Conservation (phyloP, 305 asterid species). For the Rubia peregrina region DNA sequence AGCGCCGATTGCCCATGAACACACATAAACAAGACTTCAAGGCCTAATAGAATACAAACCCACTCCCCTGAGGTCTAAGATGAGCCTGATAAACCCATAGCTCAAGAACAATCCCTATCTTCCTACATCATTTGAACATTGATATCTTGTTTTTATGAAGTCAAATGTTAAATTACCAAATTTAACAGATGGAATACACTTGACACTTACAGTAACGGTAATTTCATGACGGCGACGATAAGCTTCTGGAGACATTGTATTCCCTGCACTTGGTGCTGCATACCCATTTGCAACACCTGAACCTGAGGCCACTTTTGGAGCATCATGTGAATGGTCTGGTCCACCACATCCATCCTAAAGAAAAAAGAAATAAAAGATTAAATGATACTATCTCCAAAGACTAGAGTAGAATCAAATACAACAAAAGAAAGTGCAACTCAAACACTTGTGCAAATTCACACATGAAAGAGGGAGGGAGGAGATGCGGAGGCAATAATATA, state of each 20-base stretch:
- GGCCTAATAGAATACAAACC: background rate
- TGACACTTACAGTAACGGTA: constrained; percentile 61
- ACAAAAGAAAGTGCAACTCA: background rate
- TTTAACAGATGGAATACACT: constrained; percentile 6
- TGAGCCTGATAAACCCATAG: background rate
- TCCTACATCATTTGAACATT: background rate
- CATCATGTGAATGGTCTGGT: constrained; percentile 37
- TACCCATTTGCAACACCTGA: constrained; percentile 34
- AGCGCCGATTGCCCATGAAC: background rate
- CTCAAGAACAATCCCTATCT: background rate
- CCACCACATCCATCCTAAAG: constrained; percentile 36
- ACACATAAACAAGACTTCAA: background rate
- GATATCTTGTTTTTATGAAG: background rate
- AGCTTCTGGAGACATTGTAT: constrained; percentile 51
- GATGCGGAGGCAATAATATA: background rate
- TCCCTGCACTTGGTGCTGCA: constrained; percentile 35
- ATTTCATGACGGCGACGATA: constrained; percentile 82
- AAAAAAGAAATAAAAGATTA: constrained; percentile 5
- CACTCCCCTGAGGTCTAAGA: background rate
- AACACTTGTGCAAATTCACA: background rate
- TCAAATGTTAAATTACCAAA: background rate
- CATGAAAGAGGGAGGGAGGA: background rate
- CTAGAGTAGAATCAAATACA: background rate
- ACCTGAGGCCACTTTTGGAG: constrained; percentile 30
- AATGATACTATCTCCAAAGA: background rate